These are phyloP conservation scores for Chloromonas sp. DNA, from an alignment of 163 green algal genomes.

Conservation along the genomic window DNA sequence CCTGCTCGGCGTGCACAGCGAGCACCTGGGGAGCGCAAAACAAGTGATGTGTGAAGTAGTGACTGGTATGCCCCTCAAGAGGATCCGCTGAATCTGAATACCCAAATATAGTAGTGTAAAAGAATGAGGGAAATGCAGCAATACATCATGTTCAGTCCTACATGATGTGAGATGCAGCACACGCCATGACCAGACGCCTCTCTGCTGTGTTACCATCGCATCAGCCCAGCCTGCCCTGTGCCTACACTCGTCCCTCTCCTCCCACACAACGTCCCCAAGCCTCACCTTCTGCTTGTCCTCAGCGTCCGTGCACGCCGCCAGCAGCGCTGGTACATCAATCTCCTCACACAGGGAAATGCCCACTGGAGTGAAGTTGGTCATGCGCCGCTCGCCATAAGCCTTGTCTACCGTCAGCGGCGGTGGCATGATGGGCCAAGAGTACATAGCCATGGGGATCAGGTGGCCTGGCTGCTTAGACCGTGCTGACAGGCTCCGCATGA, in stretches of 20 bases:
- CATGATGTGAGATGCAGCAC: no score
- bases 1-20: slow-evolving; percentile 42
- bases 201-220: background rate
- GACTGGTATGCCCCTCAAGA: no score
- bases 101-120: background rate
- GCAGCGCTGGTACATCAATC: slow-evolving; percentile 7
- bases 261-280: background rate
- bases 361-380: slow-evolving; percentile 56
- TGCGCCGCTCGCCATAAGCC: slow-evolving; percentile 47
- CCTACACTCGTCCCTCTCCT: background rate
- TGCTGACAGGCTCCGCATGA: slow-evolving; percentile 80
- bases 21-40: slow-evolving; percentile 21
- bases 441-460: slow-evolving; percentile 87
- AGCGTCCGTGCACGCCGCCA: background rate
- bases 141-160: background rate
- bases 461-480: slow-evolving; percentile 68
- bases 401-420: slow-evolving; percentile 61
- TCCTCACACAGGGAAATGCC: slow-evolving; percentile 63
- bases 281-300: slow-evolving; percentile 56
- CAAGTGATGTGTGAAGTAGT: background rate
- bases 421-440: slow-evolving; percentile 78
- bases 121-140: background rate
- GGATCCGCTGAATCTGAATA: background rate
- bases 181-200: background rate
- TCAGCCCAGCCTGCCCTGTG: background rate